phyloP scores from a whole-genome alignment of 495 filamentous ascomycete genomes.

The Bathelium albidoporum region DNA sequence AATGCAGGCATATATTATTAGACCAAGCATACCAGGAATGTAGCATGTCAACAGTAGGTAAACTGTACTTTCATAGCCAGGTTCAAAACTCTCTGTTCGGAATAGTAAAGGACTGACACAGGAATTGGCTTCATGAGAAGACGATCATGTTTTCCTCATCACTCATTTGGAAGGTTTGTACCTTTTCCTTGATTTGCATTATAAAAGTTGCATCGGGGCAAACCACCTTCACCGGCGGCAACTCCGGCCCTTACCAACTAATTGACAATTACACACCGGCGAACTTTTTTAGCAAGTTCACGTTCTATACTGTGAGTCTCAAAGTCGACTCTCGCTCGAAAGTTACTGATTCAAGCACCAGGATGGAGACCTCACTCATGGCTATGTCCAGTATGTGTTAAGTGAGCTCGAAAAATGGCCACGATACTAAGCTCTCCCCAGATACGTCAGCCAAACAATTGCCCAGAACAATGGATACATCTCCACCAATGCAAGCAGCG shows the following conservation, averaged over 20 bases:
- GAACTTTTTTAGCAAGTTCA: conserved; percentile 27
- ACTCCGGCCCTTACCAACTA: conserved; percentile 14
- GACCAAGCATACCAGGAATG: neutral
- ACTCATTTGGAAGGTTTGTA: conserved; percentile 15
- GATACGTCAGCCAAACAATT: conserved; percentile 17
- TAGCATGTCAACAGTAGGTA: neutral
- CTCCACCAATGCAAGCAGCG: conserved; percentile 11
- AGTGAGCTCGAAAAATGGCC: neutral
- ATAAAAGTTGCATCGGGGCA: conserved; percentile 12
- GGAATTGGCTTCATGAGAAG: neutral
- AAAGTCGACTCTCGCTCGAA: neutral
- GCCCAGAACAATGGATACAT: conserved; percentile 18
- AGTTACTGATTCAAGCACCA: neutral
- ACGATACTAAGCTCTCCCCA: neutral
- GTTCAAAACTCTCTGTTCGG: no score
- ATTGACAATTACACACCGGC: conserved; percentile 17
- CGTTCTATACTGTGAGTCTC: conserved; percentile 23
- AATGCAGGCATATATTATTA: neutral
- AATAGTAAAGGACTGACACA: no score
- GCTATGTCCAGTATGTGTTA: conserved; percentile 24
- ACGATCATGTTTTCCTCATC: conserved; percentile 8
- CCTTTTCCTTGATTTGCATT: conserved; percentile 2
- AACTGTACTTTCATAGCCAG: neutral
- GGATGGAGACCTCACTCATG: conserved; percentile 25
- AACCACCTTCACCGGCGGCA: conserved; percentile 9